Percentiles rank a stretch among this genome's conserved stretches.
These are phyloP conservation scores for Trichoderma koningiopsis DNA, from an alignment of 2,329 filamentous ascomycete species.

Conservation along the genomic window DNA sequence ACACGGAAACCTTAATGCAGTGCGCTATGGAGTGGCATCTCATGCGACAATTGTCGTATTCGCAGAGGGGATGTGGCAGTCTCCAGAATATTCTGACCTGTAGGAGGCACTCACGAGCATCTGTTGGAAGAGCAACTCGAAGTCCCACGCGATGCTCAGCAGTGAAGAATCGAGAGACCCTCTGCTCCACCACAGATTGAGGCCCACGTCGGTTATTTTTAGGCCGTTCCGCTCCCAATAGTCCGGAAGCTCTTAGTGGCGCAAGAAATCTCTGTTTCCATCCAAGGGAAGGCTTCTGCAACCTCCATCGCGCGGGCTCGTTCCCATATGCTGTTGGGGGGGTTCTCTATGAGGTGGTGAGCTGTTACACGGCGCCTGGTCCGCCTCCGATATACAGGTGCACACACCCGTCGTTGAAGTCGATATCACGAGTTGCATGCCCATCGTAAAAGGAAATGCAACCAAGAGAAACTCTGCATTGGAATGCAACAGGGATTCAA, in stretches of 20 bases:
- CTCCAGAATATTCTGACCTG: slow-evolving; percentile 16
- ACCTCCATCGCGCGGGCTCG: background rate
- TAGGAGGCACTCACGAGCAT: background rate
- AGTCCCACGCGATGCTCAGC: slow-evolving; percentile 21
- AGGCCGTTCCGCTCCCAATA: slow-evolving; percentile 23
- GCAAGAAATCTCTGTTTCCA: slow-evolving; percentile 9
- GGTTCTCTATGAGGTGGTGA: background rate
- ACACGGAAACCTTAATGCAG: slow-evolving; percentile 17
- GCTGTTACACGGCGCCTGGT: slow-evolving; percentile 9
- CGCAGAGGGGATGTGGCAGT: slow-evolving; percentile 10
- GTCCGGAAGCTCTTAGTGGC: slow-evolving; percentile 21
- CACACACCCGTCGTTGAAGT: background rate
- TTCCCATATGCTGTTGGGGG: background rate
- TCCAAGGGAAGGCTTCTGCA: background rate
- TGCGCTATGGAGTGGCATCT: slow-evolving; percentile 19
- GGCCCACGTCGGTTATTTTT: slow-evolving; percentile 25
- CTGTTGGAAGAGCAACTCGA: slow-evolving; percentile 1
- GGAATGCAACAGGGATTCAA: background rate
- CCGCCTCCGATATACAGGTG: background rate
- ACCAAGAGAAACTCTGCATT: background rate
- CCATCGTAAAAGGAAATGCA: background rate
- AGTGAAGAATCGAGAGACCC: slow-evolving; percentile 5
- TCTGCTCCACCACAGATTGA: slow-evolving; percentile 12
- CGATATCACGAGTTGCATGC: background rate
- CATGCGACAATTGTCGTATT: slow-evolving; percentile 23